phyloP scores from a whole-genome alignment of 106 monocot genomes.

The Phalaenopsis equestris region DNA sequence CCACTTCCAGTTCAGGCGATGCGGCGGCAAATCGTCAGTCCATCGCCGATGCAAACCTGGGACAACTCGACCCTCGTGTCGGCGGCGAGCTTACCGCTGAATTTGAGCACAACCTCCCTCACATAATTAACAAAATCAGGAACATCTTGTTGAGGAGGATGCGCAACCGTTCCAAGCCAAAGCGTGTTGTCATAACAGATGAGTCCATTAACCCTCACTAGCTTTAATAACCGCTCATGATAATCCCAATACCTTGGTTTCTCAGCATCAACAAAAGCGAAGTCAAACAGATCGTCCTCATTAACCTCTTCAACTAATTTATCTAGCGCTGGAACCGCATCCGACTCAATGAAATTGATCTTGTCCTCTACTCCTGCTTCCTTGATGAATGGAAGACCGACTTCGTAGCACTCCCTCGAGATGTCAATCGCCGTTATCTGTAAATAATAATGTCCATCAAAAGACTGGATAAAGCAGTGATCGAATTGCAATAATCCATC shows the following conservation, averaged over 20 bases:
- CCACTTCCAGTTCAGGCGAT: neutral
- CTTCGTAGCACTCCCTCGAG: slow-evolving; percentile 7
- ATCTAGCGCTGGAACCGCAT: slow-evolving; percentile 18
- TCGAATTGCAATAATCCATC: neutral
- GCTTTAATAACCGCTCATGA: slow-evolving; percentile 44
- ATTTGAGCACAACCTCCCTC: neutral
- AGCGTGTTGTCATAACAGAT: slow-evolving; percentile 62
- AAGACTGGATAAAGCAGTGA: too few relatives aligned
- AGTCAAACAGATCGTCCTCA: slow-evolving; percentile 28
- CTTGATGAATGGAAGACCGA: slow-evolving; percentile 17
- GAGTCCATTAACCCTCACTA: slow-evolving; percentile 44
- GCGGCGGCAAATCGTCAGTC: slow-evolving; percentile 13
- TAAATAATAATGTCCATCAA: too few relatives aligned
- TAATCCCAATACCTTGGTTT: slow-evolving; percentile 37
- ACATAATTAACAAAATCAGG: neutral
- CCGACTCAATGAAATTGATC: slow-evolving; percentile 26
- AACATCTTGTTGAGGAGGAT: slow-evolving; percentile 8
- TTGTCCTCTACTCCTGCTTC: slow-evolving; percentile 20
- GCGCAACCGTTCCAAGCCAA: slow-evolving; percentile 43
- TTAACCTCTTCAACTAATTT: slow-evolving; percentile 19
- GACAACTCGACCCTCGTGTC: slow-evolving; percentile 17
- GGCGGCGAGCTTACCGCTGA: slow-evolving; percentile 21
- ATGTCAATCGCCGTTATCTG: slow-evolving; percentile 24
- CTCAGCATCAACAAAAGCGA: slow-evolving; percentile 50
- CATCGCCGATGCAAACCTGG: slow-evolving; percentile 10